Evolutionary conservation across 2,329 filamentous ascomycete genomes (phyloP), one percentile per base, ranked within the genome.

Genomic region (Eurotiales sp.): DNA sequence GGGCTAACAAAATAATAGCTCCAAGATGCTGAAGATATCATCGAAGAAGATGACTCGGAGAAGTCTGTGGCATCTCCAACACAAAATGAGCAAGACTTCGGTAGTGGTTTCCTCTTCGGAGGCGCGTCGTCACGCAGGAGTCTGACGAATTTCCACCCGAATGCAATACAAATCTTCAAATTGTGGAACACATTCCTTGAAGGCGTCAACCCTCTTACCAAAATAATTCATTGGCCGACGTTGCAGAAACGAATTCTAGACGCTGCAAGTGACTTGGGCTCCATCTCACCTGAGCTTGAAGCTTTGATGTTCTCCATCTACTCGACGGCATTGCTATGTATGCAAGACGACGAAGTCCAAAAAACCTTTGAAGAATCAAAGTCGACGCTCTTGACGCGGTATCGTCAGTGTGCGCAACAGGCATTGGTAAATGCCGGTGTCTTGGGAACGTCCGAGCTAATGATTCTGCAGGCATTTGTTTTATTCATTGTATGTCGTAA

Each of bases 401-500:
- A 58, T 56, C 51, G 54, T 10, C 49, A 52, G n/a, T 59, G 52
- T n/a, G 57, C 59, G 15, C 56, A 58, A 39, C 44, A 43, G 21
- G 60, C 60, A 1, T 49, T 63, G 37, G 45, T 52, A 30, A 55
- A 57, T 22, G 53, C 56, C 2, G 55, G 53, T 17, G 53, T 63
- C 37, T 53, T 61, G 40, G 50, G 50, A 15, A 62, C 54, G 10
- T 57, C 50, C 51, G 80, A 83, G 58, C 71, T 85, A 56, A 72
- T 77, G 15, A 77, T 79, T 3, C 65, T 86, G 12, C 83, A 85
- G 57, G 79, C 82, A 6, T 64, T 85, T 22, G 67, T 82, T 0
- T 68, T 85, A 19, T 83, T 82, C 56, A 61, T 83, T 64, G 55
- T 56, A 53, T 3, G 55, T 53, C 37, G 34, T 17, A 15, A n/a